Evolutionary conservation across 805 yeast species (phyloP).

Genomic region (Kuraishia floccosa): DNA sequence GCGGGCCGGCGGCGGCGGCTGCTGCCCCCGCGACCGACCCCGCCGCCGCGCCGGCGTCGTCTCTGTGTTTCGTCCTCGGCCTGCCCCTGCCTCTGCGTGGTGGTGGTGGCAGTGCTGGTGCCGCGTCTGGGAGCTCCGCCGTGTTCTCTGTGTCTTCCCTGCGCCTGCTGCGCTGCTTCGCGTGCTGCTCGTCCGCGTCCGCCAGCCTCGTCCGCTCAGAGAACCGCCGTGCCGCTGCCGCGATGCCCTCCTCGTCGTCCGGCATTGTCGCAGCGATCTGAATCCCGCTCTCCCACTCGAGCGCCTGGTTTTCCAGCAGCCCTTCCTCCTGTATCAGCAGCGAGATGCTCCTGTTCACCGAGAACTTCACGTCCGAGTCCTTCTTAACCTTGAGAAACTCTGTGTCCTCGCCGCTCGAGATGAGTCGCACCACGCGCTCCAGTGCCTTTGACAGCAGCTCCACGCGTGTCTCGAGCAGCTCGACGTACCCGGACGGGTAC

Average conservation of each 20-base stretch:
- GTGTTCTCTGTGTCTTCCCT: neutral
- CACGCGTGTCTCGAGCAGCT: conserved; percentile 46
- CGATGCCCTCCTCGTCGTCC: conserved; percentile 13
- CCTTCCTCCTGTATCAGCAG: conserved; percentile 28
- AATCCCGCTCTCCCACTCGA: conserved; percentile 34
- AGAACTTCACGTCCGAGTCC: conserved; percentile 12
- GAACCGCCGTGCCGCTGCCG: conserved; percentile 18
- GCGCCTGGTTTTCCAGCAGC: conserved; percentile 23
- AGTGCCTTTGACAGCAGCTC: conserved; percentile 39
- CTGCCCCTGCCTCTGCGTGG: conserved; percentile 3
- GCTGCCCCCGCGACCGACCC: conserved; percentile 11
- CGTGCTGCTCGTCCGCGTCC: neutral
- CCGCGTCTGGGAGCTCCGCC: neutral
- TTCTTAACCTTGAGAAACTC: conserved; percentile 2
- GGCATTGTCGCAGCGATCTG: conserved; percentile 25
- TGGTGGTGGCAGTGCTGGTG: neutral
- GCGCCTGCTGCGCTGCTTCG: neutral
- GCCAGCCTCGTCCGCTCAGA: conserved; percentile 16
- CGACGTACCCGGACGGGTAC: conserved; percentile 52
- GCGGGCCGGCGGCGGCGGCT: neutral
- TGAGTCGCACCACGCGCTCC: conserved; percentile 24
- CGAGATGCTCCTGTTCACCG: conserved; percentile 37
- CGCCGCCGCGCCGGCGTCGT: conserved; percentile 12
- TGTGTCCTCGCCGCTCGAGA: conserved; percentile 6
- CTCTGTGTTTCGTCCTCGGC: conserved; percentile 7